Conservation (phyloP, 768 basidiomycete species). For the Albatrellus ellisii region DNA sequence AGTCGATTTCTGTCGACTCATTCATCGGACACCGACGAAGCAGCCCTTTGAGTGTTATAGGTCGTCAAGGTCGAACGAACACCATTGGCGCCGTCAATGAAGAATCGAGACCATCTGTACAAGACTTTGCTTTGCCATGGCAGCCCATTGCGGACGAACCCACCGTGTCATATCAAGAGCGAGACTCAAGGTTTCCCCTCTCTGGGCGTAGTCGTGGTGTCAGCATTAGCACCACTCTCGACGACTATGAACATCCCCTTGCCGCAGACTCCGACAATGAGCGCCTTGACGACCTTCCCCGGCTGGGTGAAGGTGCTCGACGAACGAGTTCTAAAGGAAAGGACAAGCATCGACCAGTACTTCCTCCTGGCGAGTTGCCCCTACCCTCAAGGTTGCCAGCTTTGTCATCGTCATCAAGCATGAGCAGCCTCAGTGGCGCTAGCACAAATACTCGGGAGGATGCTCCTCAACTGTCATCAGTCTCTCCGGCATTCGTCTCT, state of each 20-base stretch:
- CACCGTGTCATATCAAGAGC: slow-evolving; percentile 23
- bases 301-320: not conserved
- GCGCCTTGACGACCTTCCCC: slow-evolving; percentile 24
- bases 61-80: slow-evolving; percentile 5
- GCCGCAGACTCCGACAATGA: slow-evolving; percentile 41
- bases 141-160: slow-evolving; percentile 15
- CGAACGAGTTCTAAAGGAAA: slow-evolving; percentile 10
- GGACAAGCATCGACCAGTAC: slow-evolving; percentile 21
- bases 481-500: not conserved
- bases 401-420: slow-evolving; percentile 12
- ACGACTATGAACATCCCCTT: slow-evolving; percentile 25
- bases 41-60: slow-evolving; percentile 19
- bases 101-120: slow-evolving; percentile 1
- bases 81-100: not conserved
- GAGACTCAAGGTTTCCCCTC: slow-evolving; percentile 20
- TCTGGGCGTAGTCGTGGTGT: slow-evolving; percentile 39
- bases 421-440: not conserved
- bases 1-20: slow-evolving; percentile 70
- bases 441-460: slow-evolving; percentile 4
- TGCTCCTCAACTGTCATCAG: slow-evolving; percentile 1
- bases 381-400: slow-evolving; percentile 19
- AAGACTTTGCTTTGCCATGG: slow-evolving; percentile 2
- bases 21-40: slow-evolving; percentile 32
- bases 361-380: slow-evolving; percentile 19
- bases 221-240: slow-evolving; percentile 37